phyloP scores from a whole-genome alignment of 2,329 filamentous ascomycete genomes.

The Lachnellula subtilissima region DNA sequence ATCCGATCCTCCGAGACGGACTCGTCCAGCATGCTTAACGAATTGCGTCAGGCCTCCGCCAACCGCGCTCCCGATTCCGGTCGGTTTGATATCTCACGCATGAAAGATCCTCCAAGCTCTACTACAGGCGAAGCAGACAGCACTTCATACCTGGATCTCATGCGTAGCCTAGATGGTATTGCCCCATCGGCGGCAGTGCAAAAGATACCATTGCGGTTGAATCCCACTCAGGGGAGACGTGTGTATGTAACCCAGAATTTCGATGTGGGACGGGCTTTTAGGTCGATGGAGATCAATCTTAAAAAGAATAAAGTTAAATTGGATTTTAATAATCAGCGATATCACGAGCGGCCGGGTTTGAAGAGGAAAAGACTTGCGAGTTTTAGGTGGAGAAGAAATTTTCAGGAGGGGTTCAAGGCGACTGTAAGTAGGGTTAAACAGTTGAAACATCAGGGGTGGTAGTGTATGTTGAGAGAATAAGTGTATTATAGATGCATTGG shows the following conservation, averaged over 20 bases:
- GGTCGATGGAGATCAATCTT: slow-evolving; percentile 38
- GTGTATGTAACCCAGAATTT: slow-evolving; percentile 16
- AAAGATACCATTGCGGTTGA: slow-evolving; percentile 18
- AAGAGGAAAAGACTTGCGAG: slow-evolving; percentile 72
- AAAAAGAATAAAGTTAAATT: slow-evolving; percentile 52
- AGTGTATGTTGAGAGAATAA: slow-evolving; percentile 15
- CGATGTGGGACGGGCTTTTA: slow-evolving; percentile 25
- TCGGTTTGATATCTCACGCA: too few species aligned
- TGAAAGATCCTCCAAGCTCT: too few species aligned
- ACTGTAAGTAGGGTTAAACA: slow-evolving; percentile 61
- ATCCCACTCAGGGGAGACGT: slow-evolving; percentile 25
- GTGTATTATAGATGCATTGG: slow-evolving; percentile 13
- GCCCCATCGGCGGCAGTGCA: neutral
- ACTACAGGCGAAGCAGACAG: too few species aligned
- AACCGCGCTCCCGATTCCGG: too few species aligned
- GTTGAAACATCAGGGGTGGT: slow-evolving; percentile 78
- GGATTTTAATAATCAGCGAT: slow-evolving; percentile 57
- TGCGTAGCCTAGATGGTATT: neutral
- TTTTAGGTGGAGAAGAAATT: slow-evolving; percentile 64
- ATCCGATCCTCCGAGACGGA: slow-evolving; percentile 4
- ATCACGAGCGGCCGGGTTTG: slow-evolving; percentile 69
- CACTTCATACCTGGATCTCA: neutral
- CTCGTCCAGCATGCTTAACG: slow-evolving; percentile 9
- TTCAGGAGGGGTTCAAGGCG: slow-evolving; percentile 63
- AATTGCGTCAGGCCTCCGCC: neutral